Base-by-base conservation (phyloP, 257 asterid species). In the Henckelia pumila region DNA sequence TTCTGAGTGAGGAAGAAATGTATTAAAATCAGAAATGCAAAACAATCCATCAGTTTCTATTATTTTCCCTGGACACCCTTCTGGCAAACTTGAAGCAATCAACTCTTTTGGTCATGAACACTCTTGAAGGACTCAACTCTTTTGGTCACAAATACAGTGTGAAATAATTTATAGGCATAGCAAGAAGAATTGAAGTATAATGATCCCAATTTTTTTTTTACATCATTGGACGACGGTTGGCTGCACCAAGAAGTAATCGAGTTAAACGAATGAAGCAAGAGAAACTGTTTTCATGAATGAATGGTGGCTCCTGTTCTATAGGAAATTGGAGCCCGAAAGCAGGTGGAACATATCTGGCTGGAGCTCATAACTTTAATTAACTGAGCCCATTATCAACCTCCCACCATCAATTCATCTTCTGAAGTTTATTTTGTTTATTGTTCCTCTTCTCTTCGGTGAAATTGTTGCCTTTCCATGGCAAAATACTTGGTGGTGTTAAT, bases 401-500 rank as follows among this genome's bases (percentile, higher is more conserved):
- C 58, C 22, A 21, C 69, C 60, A 59, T 44, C 66, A 29, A 68
- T 67, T 23, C 56, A 53, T 66, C 59, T 20, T 33, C 40, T 24
- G 58, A 65, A 50, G 67, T 40, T 67, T 20, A 25, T 70, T 11
- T 61, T 66, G 56, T 66, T 8, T 50, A 28, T 32, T 55, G 14
- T 21, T 13, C 47, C 21, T 44, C 7, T 67, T 53, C 49, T 23
- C 28, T 26, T 28, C 5, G 35, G 14, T n/a, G 68, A 67, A 47
- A 33, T 59, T 75, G 30, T 56, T 67, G 47, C 32, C 69, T 28
- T 67, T 47, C 23, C 74, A 72, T 37, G 22, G 52, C 35, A 14
- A 50, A 23, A 35, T 53, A 58, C 61, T 57, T 71, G 26, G 35
- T 71, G 50, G 62, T 57, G 17, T 28, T 76, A 3, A 40, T 33